Evolutionary conservation across 352 stramenopile species (phyloP), one percentile per base, ranked within the genome.

Genomic region (Phytophthora ramorum): DNA sequence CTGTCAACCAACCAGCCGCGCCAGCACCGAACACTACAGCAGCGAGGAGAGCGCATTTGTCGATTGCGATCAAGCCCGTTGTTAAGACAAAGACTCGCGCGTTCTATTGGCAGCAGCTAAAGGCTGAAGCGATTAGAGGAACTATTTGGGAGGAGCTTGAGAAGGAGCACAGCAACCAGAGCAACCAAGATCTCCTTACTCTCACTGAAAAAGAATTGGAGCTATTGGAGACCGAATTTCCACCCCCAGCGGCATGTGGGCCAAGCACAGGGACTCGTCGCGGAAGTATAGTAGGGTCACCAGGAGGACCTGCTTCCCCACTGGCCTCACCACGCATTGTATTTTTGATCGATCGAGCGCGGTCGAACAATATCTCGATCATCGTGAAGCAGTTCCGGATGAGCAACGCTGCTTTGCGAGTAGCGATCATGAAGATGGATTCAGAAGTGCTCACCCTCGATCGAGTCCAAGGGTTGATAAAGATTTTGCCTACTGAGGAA

Each of bases 321-420:
- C 26, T 87, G 1, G 51, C 62, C 7, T 92, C 85, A 1, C 85
- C 85, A 8, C 76, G 78, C 7, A 57, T 93, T 12, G 81, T 93
- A 4, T 93, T 92, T 55, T 58, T 93, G 37, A 93, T 93, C 52
- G 85, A 93, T 28, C 76, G 85, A 19, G 78, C 68, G 2, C 69
- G 85, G 4, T 83, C 85, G 6, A 93, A 93, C 68, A 95, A 95
- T 57, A 96, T 98, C n/a, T 97, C 95, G 16, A 99, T 99, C 66
- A 98, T 98, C 66, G 85, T 99, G 41, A 97, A 97, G 66, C 91
- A 98, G 66, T 92, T 99, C 43, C 91, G 96, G 45, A 97, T 99
- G 79, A 97, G 82, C 77, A 86, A 93, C 45, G 74, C 81, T 0
- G 79, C 90, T 16, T 66, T 97, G 43, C 83, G 90, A 1, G 78